Evolutionary conservation across 2,329 filamentous ascomycete genomes (phyloP).

Genomic region (Onygena corvina): DNA sequence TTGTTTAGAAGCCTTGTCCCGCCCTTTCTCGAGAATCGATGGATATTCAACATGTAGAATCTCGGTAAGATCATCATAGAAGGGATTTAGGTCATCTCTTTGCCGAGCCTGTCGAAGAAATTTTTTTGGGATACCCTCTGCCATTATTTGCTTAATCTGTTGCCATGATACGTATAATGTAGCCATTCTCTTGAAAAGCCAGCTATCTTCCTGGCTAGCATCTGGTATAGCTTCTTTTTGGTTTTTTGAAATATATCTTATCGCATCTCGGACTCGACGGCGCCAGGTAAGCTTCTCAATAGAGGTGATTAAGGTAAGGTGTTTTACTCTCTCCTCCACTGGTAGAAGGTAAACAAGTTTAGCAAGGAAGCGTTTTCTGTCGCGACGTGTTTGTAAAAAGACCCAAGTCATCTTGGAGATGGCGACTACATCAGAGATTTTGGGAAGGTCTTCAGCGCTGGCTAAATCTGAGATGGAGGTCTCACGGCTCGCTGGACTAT

Average conservation of each 20-base stretch:
- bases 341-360: constrained; percentile 21
- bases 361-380: constrained; percentile 28
- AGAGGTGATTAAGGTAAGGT: background rate
- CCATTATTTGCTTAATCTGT: constrained; percentile 17
- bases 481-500: background rate
- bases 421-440: constrained; percentile 19
- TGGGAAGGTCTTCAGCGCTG: constrained; percentile 10
- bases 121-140: constrained; percentile 17
- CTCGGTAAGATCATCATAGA: constrained; percentile 22
- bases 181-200: constrained; percentile 18
- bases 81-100: constrained; percentile 21
- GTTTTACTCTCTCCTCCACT: constrained; percentile 14
- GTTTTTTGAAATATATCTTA: constrained; percentile 8
- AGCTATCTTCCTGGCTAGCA: constrained; percentile 14
- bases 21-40: too few species aligned
- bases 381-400: constrained; percentile 27
- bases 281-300: background rate
- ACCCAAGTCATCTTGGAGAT: constrained; percentile 26
- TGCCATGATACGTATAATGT: constrained; percentile 26
- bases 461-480: background rate
- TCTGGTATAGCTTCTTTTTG: constrained; percentile 8
- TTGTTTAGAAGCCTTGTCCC: background rate
- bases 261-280: background rate
- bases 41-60: constrained; percentile 13
- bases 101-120: constrained; percentile 19